These are phyloP conservation scores for Mychonastes homosphaera DNA, from an alignment of 139 green algal genomes.

Conservation along the genomic window DNA sequence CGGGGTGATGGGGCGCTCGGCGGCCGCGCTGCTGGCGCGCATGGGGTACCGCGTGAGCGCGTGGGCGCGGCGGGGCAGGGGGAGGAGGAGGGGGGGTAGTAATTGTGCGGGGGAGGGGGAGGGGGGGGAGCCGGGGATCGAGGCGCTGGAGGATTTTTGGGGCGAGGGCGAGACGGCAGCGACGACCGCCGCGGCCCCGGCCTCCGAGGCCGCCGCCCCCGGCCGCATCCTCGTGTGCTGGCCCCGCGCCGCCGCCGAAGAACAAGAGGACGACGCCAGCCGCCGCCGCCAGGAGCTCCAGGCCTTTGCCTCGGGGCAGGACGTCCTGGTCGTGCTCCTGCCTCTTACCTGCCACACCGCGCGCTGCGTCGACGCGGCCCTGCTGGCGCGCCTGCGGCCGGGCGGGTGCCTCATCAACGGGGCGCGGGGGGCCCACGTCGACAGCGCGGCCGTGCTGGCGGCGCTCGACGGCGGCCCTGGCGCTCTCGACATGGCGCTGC, in stretches of 20 bases:
- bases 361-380: constrained; percentile 24
- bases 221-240: background rate
- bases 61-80: constrained; percentile 26
- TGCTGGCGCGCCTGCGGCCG: constrained; percentile 37
- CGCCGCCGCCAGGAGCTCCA: constrained; percentile 15
- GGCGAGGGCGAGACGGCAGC: too few relatives aligned
- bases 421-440: constrained; percentile 37
- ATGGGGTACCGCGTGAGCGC: constrained; percentile 40
- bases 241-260: background rate
- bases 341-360: constrained; percentile 46
- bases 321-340: constrained; percentile 52
- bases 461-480: constrained; percentile 30
- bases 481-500: constrained; percentile 24
- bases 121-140: background rate
- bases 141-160: too few relatives aligned
- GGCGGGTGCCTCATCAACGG: constrained; percentile 44
- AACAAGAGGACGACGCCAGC: background rate
- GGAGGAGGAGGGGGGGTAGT: background rate
- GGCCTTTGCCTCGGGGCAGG: constrained; percentile 18
- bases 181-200: too few relatives aligned
- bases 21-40: constrained; percentile 9
- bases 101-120: background rate
- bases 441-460: constrained; percentile 36
- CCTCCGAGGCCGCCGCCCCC: too few relatives aligned
- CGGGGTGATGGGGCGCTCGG: constrained; percentile 34